Evolutionary conservation across 1,284 basidiomycete genomes (phyloP).

Genomic region (Cutaneotrichosporon dermatis): DNA sequence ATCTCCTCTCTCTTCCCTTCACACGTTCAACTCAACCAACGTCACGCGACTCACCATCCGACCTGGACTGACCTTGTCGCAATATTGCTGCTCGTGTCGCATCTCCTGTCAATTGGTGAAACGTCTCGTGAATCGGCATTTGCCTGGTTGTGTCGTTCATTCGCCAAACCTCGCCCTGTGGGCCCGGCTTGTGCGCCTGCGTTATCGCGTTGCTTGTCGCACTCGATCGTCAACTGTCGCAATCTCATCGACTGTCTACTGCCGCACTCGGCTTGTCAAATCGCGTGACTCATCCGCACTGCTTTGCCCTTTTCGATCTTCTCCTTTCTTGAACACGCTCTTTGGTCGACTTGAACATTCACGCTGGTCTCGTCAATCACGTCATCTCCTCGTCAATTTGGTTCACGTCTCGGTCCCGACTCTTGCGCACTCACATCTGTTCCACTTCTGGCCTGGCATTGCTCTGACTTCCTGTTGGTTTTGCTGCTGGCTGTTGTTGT

Average conservation of each 20-base stretch:
- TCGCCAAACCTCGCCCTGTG: slow-evolving; percentile 11
- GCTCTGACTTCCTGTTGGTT: slow-evolving; percentile 2
- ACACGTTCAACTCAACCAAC: background rate
- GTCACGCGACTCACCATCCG: slow-evolving; percentile 3
- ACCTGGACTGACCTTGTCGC: slow-evolving; percentile 17
- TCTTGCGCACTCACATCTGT: background rate
- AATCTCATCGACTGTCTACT: slow-evolving; percentile 6
- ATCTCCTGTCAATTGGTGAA: background rate
- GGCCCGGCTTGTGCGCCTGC: slow-evolving; percentile 8
- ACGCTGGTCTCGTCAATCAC: background rate
- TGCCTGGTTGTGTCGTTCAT: slow-evolving; percentile 5
- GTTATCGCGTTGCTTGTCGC: background rate
- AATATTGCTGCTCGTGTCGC: slow-evolving; percentile 1
- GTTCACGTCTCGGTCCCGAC: background rate
- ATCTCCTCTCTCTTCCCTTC: background rate
- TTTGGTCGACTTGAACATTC: background rate
- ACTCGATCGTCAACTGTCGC: slow-evolving; percentile 5
- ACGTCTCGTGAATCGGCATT: slow-evolving; percentile 1
- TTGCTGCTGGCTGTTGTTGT: slow-evolving; percentile 5
- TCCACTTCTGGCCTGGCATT: background rate
- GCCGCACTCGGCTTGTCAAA: background rate
- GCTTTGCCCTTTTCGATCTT: background rate
- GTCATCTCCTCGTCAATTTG: background rate
- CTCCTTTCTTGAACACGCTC: background rate
- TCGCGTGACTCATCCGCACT: background rate